Evolutionary conservation across 805 yeast species (phyloP), one percentile per base, ranked within the genome.

Genomic region (Candida schatavii): DNA sequence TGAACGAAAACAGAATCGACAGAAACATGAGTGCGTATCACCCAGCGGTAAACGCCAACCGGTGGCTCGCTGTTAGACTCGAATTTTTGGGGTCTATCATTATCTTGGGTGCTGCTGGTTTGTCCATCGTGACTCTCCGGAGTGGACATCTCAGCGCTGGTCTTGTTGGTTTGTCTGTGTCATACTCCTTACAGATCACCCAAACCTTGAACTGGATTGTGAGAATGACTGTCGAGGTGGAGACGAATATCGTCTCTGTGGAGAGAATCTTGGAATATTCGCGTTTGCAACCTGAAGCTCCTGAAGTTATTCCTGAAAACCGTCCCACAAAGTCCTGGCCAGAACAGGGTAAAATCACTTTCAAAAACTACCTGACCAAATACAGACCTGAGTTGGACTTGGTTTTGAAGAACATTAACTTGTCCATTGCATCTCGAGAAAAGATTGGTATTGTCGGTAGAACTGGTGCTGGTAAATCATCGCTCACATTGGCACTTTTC

Each of bases 211-310:
- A 90, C 63, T 91, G 98, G 98, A 88, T 93, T 64, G 98, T 93
- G 25, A 79, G 99, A 68, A 91, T 91, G 98, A 88, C 97, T 0
- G 99, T 93, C 35, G 99, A 93, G 54, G 96, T 93, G 38, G 99
- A 93, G 64, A 89, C 97, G 10, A 91, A 89, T 64, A 90, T 93
- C 68, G 99, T 93, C 29, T 86, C 96, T 15, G 97, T 95, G 35
- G 99, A 91, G 70, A 82, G 99, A 67, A 82, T 91, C 41, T 74
- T 87, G 65, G 99, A 91, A 62, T 91, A 90, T 62, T 78, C 95
- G 28, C 62, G 68, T 15, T 70, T 93, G 47, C 68, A 68, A 30
- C 72, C 90, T 14, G 99, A 93, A 68, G 98, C 98, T 6, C 88
- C 93, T 0, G 81, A 73, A 41, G 61, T 81, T 19, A 70, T 85